Evolutionary conservation across 495 filamentous ascomycete species (phyloP), one percentile per base, ranked within the genome.

Genomic region (Daldinia childiae): DNA sequence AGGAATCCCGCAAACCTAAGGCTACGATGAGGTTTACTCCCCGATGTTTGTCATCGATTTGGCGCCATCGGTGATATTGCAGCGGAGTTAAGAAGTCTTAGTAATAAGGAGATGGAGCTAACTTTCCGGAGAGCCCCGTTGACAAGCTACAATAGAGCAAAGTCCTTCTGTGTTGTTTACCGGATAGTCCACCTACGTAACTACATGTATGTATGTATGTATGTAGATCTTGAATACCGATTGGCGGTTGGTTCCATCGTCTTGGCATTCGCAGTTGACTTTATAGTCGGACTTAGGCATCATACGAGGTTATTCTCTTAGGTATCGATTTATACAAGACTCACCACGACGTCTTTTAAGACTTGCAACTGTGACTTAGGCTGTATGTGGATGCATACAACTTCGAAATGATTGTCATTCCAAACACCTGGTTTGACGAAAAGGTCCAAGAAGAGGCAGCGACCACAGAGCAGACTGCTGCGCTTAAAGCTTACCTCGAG

Each of bases 381-480:
- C 9, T 24, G 3, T 11, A 48, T 12, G 43, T 4, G 1, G 2
- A 24, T 21, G 1, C 19, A 24, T 48, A 0, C 43, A 9, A 12
- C 6, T 48, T 48, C 43, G 43, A 48, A 9, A 48, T 48, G 43
- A 48, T 24, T 24, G 43, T 11, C 6, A 48, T 48, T 11, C 43
- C 43, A 12, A 21, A 45, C 6, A 17, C 21, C 2, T 45, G 36
- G 36, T 60, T 36, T 45, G 58, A 60, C 12, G 4, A 43, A 19
- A 45, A 60, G 38, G 58, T 60, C 36, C 38, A 29, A 45, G 21
- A 60, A 5, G 38, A 45, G 17, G 32, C 48, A 24, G 38, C 58
- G 39, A 60, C 58, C 24, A 4, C 14, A 60, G 38, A 45, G 39
- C 58, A 45, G 21, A 60, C 19, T 15, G 6, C 14, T 4, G 38